Base-by-base conservation (phyloP, 768 basidiomycete genomes). In the Grammothele lineata region DNA sequence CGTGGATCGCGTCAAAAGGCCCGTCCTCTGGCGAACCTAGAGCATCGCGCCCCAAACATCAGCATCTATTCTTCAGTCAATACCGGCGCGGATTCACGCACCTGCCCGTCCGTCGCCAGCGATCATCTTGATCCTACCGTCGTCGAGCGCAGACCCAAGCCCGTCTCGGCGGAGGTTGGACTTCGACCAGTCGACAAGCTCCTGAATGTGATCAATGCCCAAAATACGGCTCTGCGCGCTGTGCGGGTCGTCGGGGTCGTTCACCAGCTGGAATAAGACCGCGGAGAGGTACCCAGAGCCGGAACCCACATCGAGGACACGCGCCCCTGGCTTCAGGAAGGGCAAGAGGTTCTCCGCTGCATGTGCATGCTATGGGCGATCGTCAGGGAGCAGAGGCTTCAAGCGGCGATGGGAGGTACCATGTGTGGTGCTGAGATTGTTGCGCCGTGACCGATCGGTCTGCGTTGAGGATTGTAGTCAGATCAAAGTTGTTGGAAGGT, bases 361-460 rank as follows among this genome's bases (percentile, higher is more conserved):
- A 51, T 93, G 82, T 0, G 92, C 92, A 51, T 96, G 93, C 87
- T 87, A 50, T 4, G 41, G 4, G 44, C n/a, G n/a, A n/a, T n/a
- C n/a, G n/a, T n/a, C n/a, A 18, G 30, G 18, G n/a, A 24, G 15
- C 23, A 41, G 40, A 8, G 43, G 17, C 45, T 35, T 30, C 10
- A 18, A 25, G 30, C 14, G 35, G 21, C 24, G 24, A n/a, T 23
- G 36, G 23, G 38, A 30, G 59, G 61, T 43, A 85, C 87, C 94
- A 98, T 98, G 62, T 99, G 95, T 1, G 95, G 95, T 0, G 95
- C 95, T 32, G 87, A 91, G 52, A 99, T 97, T 0, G 95, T 99
- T 12, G 93, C 94, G 11, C 81, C 84, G 58, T 86, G 77, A 2
- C 88, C 87, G 42, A 93, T 92, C 15, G 88, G 57, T 27, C 50